A percentile compares a stretch with the other conserved stretches of the same genome.
phyloP scores from a whole-genome alignment of 2,329 filamentous ascomycete genomes.

The Sclerotinia trifoliorum region DNA sequence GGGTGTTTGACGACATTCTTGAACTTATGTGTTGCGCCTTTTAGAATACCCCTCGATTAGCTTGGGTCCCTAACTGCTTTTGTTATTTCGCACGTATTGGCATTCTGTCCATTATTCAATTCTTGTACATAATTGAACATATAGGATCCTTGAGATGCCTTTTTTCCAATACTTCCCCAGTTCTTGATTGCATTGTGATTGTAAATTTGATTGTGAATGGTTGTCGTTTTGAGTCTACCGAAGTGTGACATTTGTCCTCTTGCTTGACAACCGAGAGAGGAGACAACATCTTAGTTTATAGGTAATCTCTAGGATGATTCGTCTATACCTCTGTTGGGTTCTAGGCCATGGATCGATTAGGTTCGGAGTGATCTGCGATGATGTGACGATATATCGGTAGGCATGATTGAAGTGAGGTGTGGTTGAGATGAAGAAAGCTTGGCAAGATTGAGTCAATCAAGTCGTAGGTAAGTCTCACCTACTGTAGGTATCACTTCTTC shows the following conservation, averaged over 20 bases:
- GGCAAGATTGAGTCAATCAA: background rate
- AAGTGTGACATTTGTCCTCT: background rate
- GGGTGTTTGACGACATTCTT: slow-evolving; percentile 15
- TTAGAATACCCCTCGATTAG: slow-evolving; percentile 15
- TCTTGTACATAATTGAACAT: slow-evolving; percentile 21
- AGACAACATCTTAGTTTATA: background rate
- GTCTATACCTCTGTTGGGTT: background rate
- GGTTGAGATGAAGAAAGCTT: slow-evolving; percentile 10
- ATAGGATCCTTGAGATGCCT: slow-evolving; percentile 3
- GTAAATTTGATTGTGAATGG: background rate
- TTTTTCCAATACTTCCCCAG: background rate
- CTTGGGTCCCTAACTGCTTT: slow-evolving; percentile 7
- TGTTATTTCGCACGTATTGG: slow-evolving; percentile 9
- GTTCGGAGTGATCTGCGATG: background rate
- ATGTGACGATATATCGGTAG: background rate
- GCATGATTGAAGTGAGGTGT: slow-evolving; percentile 10
- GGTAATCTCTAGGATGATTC: background rate
- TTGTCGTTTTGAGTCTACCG: background rate
- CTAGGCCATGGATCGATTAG: background rate
- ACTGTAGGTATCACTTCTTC: background rate
- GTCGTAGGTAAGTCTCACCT: too few relatives aligned
- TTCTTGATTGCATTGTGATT: slow-evolving; percentile 2
- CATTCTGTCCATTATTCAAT: slow-evolving; percentile 17
- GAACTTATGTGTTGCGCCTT: slow-evolving; percentile 11
- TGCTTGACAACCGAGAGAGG: background rate